Conservation (phyloP, 768 basidiomycete genomes). For the Boletus reticulatus region DNA sequence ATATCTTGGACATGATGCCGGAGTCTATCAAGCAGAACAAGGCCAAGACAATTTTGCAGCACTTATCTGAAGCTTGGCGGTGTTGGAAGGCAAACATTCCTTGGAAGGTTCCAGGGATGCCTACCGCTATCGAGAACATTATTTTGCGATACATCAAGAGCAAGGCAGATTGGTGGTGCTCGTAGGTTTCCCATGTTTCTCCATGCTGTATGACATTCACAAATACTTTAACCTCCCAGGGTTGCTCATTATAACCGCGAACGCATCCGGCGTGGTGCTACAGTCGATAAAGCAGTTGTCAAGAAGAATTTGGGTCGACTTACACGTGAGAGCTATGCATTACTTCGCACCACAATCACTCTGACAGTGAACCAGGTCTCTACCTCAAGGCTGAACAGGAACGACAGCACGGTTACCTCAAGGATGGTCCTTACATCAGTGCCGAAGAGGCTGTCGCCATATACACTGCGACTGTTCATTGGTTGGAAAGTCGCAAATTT, state of each 20-base stretch:
- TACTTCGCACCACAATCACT: not conserved
- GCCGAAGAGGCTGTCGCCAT: slow-evolving; percentile 99
- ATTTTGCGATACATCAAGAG: slow-evolving; percentile 98
- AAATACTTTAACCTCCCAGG: slow-evolving; percentile 32
- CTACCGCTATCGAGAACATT: slow-evolving; percentile 98
- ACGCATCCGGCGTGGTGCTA: slow-evolving; percentile 94
- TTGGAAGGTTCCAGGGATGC: slow-evolving; percentile 99
- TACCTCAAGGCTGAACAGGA: slow-evolving; percentile 99
- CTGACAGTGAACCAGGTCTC: slow-evolving; percentile 47
- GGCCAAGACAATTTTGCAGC: slow-evolving; percentile 98
- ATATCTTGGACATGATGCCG: slow-evolving; percentile 99
- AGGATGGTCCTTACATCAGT: slow-evolving; percentile 98
- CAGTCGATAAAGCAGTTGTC: slow-evolving; percentile 97
- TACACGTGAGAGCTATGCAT: slow-evolving; percentile 59
- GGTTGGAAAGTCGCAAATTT: slow-evolving; percentile 97
- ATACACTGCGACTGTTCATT: slow-evolving; percentile 98
- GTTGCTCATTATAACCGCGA: slow-evolving; percentile 98
- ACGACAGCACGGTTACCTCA: slow-evolving; percentile 96
- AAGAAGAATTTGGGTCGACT: slow-evolving; percentile 99
- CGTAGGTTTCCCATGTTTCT: slow-evolving; percentile 42
- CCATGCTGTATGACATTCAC: not conserved
- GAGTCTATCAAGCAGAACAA: slow-evolving; percentile 99
- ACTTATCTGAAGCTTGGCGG: slow-evolving; percentile 97
- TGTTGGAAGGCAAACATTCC: slow-evolving; percentile 98
- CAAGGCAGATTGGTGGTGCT: slow-evolving; percentile 99